Evolutionary conservation across 257 asterid genomes (phyloP), one percentile per base, ranked within the genome.

Genomic region (Ehretia macrophylla): DNA sequence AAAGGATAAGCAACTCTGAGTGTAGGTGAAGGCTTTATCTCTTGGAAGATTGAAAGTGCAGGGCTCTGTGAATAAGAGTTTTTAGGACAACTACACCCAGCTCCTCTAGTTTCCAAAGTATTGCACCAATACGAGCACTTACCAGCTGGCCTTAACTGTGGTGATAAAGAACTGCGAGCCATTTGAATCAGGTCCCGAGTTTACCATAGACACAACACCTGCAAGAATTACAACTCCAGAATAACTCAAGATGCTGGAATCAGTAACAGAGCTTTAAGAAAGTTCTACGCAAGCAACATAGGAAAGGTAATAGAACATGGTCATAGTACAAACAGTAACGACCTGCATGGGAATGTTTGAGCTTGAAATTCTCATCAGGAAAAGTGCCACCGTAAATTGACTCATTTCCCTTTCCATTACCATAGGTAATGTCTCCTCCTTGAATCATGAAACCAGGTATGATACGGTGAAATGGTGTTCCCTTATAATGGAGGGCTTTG

Each of bases 361-460:
- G 74, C 86, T 80, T 85, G 73, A 83, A 80, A 83, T 90, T 90
- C 75, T 90, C 99, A 73, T 89, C 96, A 38, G 70, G 94, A 69
- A 81, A 93, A 49, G 79, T 58, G 56, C 71, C 73, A 0, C 79
- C 82, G 55, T 73, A 90, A 52, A 81, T 87, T 59, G 95, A 90
- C 71, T 63, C 81, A 67, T 90, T 90, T 65, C 97, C 96, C 73
- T 78, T 84, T 54, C 97, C 97, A 65, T 87, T 74, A 48, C 88
- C 84, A 8, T 73, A 85, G 42, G 70, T 85, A 22, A 86, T 83
- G 76, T 93, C 99, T 60, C 99, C 99, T 48, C 97, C 99, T 77
- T 93, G 99, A 70, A 89, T 86, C 96, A 93, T 86, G 83, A 93
- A 93, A 59, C 97, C 99, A 17, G 99, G 96, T 64, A 93, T 93